These are phyloP conservation scores for Leccinum longicurvipes DNA, from an alignment of 768 basidiomycete genomes.

Conservation along the genomic window DNA sequence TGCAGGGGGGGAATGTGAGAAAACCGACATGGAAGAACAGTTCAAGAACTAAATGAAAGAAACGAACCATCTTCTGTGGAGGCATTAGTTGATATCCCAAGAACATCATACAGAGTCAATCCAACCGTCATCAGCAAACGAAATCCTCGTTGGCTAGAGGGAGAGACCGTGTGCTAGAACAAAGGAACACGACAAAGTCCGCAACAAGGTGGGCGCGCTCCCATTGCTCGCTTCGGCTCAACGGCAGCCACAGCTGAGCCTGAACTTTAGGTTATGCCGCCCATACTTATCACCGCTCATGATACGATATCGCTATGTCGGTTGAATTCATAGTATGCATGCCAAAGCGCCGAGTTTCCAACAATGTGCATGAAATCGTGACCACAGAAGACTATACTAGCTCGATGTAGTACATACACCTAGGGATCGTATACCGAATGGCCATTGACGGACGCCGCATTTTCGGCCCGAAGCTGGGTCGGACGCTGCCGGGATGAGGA, in stretches of 20 bases:
- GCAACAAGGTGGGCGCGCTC: background rate
- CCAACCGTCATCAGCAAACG: constrained; percentile 28
- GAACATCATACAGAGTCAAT: constrained; percentile 39
- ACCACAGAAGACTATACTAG: background rate
- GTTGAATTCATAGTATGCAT: no score
- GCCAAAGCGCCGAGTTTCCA: background rate
- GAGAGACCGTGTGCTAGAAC: background rate
- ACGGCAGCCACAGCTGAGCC: background rate
- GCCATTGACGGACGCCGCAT: no score
- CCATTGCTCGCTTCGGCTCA: background rate
- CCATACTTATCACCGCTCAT: background rate
- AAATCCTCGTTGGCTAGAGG: background rate
- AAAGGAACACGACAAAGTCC: background rate
- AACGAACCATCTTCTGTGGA: constrained; percentile 51
- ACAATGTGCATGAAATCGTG: background rate
- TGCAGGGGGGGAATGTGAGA: constrained; percentile 4
- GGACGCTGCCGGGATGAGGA: background rate
- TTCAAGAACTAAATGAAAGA: background rate
- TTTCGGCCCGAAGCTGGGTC: background rate
- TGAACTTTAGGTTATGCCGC: background rate
- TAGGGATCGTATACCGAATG: no score
- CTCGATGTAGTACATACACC: no score
- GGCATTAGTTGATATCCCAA: constrained; percentile 44
- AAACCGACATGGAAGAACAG: background rate
- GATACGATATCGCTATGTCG: background rate